These are phyloP conservation scores for Suillus fuscotomentosus DNA, from an alignment of 768 basidiomycete genomes.

Conservation along the genomic window DNA sequence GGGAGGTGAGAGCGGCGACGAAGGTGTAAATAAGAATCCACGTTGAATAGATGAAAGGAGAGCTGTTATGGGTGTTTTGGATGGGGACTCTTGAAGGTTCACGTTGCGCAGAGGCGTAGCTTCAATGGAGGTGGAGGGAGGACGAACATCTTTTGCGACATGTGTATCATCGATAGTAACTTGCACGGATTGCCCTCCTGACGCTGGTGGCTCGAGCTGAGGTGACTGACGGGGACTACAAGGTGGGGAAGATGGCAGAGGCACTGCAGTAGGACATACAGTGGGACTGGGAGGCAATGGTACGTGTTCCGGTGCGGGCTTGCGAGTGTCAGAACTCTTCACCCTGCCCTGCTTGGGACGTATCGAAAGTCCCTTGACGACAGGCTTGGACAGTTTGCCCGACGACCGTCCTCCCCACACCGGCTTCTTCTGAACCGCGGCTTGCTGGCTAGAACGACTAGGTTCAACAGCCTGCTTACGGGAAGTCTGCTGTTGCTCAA, in stretches of 20 bases:
- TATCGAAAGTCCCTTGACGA: background rate
- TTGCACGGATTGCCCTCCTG: background rate
- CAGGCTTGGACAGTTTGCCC: background rate
- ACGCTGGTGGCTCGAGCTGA: background rate
- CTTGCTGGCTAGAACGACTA: background rate
- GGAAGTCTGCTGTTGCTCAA: background rate
- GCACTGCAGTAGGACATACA: constrained; percentile 4
- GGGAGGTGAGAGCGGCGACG: constrained; percentile 60
- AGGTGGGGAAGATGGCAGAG: constrained; percentile 11
- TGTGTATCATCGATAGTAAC: background rate
- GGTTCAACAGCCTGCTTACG: background rate
- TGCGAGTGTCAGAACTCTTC: background rate
- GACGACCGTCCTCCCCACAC: constrained; percentile 4
- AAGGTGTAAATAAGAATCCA: constrained; percentile 66
- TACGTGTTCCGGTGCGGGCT: background rate
- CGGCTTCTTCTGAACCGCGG: background rate
- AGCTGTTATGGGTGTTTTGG: constrained; percentile 64
- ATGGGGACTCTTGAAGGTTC: constrained; percentile 12
- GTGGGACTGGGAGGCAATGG: constrained; percentile 11
- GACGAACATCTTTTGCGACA: background rate
- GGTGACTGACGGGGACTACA: background rate
- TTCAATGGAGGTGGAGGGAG: background rate
- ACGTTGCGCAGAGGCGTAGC: background rate
- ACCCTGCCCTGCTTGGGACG: background rate
- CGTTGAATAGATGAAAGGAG: constrained; percentile 61